Evolutionary conservation across 1,284 basidiomycete genomes (phyloP).

Genomic region (Malassezia restricta): DNA sequence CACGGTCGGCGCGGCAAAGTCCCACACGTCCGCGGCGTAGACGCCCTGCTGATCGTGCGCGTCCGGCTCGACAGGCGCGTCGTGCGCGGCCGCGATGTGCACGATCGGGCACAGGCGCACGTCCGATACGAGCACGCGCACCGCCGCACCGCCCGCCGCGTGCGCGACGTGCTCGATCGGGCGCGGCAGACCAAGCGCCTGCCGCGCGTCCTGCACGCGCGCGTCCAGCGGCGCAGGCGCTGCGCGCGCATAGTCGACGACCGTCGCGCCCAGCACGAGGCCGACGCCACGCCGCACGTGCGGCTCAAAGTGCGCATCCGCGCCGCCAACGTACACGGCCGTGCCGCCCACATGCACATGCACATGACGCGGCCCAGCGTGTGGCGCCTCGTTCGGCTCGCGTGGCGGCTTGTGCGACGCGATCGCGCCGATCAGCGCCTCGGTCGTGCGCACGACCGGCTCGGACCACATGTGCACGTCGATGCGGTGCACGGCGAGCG

Average conservation of each 20-base stretch:
- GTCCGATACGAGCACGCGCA: not conserved
- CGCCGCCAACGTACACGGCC: not conserved
- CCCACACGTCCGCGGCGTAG: slow-evolving; percentile 6
- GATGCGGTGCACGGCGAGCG: not conserved
- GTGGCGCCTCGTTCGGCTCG: not conserved
- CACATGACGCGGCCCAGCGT: not conserved
- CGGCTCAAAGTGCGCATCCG: slow-evolving; percentile 11
- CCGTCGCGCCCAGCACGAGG: slow-evolving; percentile 4
- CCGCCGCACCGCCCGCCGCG: slow-evolving; percentile 3
- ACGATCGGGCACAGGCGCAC: slow-evolving; percentile 9
- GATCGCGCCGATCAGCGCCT: not conserved
- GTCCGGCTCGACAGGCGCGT: not conserved
- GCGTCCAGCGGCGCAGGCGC: not conserved
- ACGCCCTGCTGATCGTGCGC: not conserved
- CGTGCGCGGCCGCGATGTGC: not conserved
- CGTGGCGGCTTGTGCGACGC: not conserved
- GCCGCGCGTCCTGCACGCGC: slow-evolving; percentile 3
- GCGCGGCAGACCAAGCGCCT: slow-evolving; percentile 7
- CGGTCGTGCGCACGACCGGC: slow-evolving; percentile 1
- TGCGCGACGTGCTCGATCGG: slow-evolving; percentile 3
- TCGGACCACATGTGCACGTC: slow-evolving; percentile 12
- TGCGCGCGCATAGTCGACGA: slow-evolving; percentile 4
- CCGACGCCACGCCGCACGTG: slow-evolving; percentile 8
- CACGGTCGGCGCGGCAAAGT: slow-evolving; percentile 3
- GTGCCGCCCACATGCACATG: slow-evolving; percentile 3